These are phyloP conservation scores for Euclidium syriacum DNA, from an alignment of 345 rosid species.

Conservation along the genomic window DNA sequence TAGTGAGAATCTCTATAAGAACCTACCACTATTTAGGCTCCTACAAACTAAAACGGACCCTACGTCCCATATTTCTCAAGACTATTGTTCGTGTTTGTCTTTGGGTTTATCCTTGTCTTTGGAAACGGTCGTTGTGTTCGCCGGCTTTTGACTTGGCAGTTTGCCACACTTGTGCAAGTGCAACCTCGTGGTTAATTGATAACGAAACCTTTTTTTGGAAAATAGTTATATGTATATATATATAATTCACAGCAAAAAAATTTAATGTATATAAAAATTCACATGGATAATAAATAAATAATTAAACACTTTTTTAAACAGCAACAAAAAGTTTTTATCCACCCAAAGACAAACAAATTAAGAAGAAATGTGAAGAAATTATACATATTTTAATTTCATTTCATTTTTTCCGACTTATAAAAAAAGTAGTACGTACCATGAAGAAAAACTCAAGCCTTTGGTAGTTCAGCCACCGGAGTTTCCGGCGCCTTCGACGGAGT, in stretches of 20 bases:
- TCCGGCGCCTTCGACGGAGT: slow-evolving; percentile 10
- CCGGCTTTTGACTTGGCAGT: no score
- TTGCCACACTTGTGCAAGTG: no score
- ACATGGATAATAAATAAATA: slow-evolving; percentile 19
- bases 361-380: neutral
- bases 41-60: no score
- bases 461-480: slow-evolving; percentile 26
- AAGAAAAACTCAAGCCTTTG: slow-evolving; percentile 38
- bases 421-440: neutral
- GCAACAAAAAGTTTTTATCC: slow-evolving; percentile 14
- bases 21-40: no score
- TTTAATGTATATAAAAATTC: neutral
- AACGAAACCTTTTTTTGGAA: no score
- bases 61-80: no score
- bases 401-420: neutral
- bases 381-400: neutral
- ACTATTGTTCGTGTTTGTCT: no score
- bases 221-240: no score
- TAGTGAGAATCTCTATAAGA: no score
- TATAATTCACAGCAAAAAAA: slow-evolving; percentile 15
- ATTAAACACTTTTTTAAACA: slow-evolving; percentile 5
- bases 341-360: slow-evolving; percentile 19
- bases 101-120: no score
- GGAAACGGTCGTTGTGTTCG: no score
- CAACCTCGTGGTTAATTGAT: no score